These are phyloP conservation scores for Coprinopsis strossmayeri DNA, from an alignment of 768 basidiomycete genomes.

Conservation along the genomic window DNA sequence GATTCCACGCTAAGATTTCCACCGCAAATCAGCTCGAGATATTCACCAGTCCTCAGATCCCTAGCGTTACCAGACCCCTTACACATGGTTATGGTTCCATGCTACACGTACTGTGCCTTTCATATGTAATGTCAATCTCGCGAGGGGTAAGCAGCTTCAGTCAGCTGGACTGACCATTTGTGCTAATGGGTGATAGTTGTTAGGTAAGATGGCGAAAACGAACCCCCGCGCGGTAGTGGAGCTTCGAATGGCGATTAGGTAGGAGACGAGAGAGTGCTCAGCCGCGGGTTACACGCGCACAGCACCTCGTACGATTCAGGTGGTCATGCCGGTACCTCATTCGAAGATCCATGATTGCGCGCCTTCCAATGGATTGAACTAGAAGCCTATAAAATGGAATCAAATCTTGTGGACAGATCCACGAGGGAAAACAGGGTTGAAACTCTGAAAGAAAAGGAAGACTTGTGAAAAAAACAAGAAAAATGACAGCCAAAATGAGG, in stretches of 20 bases:
- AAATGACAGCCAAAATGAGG: not conserved
- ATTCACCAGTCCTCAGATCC: too few species aligned
- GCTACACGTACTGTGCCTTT: not conserved
- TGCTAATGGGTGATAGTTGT: not conserved
- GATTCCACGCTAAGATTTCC: too few species aligned
- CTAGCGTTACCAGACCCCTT: not conserved
- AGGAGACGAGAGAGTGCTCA: not conserved
- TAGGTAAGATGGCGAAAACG: not conserved
- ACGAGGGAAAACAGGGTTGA: not conserved
- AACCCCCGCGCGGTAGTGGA: not conserved
- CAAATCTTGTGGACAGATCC: not conserved
- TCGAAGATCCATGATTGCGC: not conserved
- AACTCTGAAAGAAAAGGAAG: not conserved
- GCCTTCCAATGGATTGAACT: not conserved
- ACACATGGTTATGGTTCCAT: not conserved
- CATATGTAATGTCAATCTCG: too few species aligned
- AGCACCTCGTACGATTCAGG: not conserved
- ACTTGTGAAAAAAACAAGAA: not conserved
- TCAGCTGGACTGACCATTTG: not conserved
- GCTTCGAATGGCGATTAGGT: not conserved
- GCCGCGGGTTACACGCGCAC: not conserved
- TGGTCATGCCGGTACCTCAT: not conserved
- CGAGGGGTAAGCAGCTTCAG: too few species aligned
- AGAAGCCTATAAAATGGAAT: not conserved
- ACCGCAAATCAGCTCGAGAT: not conserved